Conservation (phyloP, 805 yeast species). For the Saccharomycopsis babjevae region DNA sequence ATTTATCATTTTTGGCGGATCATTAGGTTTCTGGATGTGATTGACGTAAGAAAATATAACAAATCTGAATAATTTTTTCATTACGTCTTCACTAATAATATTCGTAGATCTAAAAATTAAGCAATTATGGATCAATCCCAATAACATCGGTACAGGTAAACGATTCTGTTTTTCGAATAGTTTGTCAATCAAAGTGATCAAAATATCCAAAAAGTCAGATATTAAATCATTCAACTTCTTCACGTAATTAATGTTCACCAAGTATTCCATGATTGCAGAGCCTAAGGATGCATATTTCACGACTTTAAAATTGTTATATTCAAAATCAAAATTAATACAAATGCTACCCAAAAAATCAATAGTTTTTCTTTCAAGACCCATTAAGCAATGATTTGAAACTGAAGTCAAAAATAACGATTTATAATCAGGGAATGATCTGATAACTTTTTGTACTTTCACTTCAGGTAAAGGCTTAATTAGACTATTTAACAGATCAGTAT, state of each 20-base stretch:
- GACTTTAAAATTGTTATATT: slow-evolving; percentile 23
- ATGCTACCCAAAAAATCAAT: slow-evolving; percentile 29
- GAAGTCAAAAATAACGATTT: slow-evolving; percentile 32
- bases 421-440: slow-evolving; percentile 24
- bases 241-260: slow-evolving; percentile 33
- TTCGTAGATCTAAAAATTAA: slow-evolving; percentile 46
- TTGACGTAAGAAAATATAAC: not conserved
- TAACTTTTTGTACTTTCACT: not conserved
- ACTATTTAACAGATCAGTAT: slow-evolving; percentile 5
- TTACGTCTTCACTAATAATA: slow-evolving; percentile 38
- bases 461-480: not conserved
- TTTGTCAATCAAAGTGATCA: slow-evolving; percentile 25
- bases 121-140: slow-evolving; percentile 46
- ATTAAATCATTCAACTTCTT: slow-evolving; percentile 42
- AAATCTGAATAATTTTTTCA: slow-evolving; percentile 21
- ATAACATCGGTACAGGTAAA: slow-evolving; percentile 45
- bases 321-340: slow-evolving; percentile 24
- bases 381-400: slow-evolving; percentile 27
- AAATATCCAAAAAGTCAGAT: slow-evolving; percentile 30
- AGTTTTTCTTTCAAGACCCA: slow-evolving; percentile 27
- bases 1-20: slow-evolving; percentile 5
- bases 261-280: slow-evolving; percentile 30
- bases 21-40: not conserved
- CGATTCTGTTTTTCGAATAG: slow-evolving; percentile 12
- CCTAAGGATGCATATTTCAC: slow-evolving; percentile 25